A percentile compares a stretch with the other conserved stretches of the same genome.
Conservation (phyloP, 257 asterid species). For the Petrea volubilis region DNA sequence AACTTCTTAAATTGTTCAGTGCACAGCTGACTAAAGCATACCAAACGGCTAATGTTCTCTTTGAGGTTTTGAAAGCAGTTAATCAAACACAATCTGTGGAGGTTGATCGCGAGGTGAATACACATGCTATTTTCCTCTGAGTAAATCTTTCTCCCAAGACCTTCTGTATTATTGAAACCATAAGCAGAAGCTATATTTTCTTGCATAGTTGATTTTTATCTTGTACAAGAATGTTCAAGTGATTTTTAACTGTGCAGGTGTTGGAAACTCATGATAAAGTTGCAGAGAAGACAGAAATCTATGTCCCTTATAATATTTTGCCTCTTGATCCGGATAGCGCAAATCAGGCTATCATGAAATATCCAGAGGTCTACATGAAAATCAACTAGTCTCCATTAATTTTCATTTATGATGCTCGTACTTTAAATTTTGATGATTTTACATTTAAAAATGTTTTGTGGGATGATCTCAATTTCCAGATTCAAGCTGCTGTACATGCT, state of each 20-base stretch:
- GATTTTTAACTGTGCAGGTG: too few species aligned
- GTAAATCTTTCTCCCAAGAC: not conserved
- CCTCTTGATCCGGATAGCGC: constrained; percentile 99
- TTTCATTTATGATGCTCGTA: constrained; percentile 19
- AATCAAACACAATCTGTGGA: constrained; percentile 94
- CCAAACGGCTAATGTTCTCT: constrained; percentile 97
- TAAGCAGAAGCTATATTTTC: too few species aligned
- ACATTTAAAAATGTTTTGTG: constrained; percentile 5
- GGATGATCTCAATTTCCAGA: constrained; percentile 59
- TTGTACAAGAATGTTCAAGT: too few species aligned
- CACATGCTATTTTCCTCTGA: not conserved
- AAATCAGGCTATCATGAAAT: constrained; percentile 93
- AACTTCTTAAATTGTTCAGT: constrained; percentile 48
- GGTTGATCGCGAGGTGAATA: constrained; percentile 97
- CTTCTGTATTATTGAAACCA: constrained; percentile 4
- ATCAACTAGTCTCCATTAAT: constrained; percentile 5
- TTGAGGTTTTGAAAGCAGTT: constrained; percentile 99
- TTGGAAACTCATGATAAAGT: constrained; percentile 97
- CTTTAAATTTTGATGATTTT: constrained; percentile 2
- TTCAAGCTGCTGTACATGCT: constrained; percentile 95
- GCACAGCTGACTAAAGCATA: constrained; percentile 98
- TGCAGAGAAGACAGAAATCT: constrained; percentile 96
- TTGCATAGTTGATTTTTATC: constrained; percentile 14
- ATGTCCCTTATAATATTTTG: constrained; percentile 91
- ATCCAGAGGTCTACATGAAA: constrained; percentile 82